phyloP scores from a whole-genome alignment of 1,284 basidiomycete species.

The Amylostereum areolatum region DNA sequence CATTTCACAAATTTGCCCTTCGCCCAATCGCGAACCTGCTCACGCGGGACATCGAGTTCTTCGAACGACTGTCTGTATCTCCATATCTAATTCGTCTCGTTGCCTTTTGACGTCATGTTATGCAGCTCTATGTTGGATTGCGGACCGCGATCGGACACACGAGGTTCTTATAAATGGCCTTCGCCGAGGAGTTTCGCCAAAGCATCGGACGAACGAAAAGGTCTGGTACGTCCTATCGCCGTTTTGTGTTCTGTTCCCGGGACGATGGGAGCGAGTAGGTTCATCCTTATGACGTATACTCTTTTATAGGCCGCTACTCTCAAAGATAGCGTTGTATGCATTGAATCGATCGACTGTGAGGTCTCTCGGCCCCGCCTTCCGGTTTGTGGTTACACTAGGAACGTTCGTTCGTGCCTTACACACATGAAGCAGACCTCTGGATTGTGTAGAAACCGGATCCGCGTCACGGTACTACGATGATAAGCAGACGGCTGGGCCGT shows the following conservation, averaged over 20 bases:
- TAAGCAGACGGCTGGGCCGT: background rate
- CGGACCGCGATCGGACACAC: conserved; percentile 33
- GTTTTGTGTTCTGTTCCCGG: background rate
- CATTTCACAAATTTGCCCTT: conserved; percentile 56
- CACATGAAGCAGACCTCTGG: background rate
- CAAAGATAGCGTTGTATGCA: conserved; percentile 23
- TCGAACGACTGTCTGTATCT: conserved; percentile 59
- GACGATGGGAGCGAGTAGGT: background rate
- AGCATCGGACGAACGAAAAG: conserved; percentile 55
- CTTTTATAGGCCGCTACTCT: conserved; percentile 22
- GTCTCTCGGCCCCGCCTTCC: background rate
- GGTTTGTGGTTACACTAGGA: background rate
- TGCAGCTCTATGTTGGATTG: conserved; percentile 65
- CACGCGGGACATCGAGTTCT: conserved; percentile 31
- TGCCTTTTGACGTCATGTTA: conserved; percentile 1
- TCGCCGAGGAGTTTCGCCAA: conserved; percentile 69
- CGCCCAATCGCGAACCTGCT: conserved; percentile 45
- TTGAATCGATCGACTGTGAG: conserved; percentile 13
- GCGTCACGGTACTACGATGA: background rate
- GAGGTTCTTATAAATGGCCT: conserved; percentile 74
- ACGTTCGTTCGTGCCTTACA: background rate
- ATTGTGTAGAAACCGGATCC: background rate
- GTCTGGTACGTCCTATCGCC: conserved; percentile 43
- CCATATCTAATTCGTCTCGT: conserved; percentile 4
- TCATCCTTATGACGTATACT: background rate